These are phyloP conservation scores for Tylopilus subfusipes DNA, from an alignment of 768 basidiomycete species.

Conservation along the genomic window DNA sequence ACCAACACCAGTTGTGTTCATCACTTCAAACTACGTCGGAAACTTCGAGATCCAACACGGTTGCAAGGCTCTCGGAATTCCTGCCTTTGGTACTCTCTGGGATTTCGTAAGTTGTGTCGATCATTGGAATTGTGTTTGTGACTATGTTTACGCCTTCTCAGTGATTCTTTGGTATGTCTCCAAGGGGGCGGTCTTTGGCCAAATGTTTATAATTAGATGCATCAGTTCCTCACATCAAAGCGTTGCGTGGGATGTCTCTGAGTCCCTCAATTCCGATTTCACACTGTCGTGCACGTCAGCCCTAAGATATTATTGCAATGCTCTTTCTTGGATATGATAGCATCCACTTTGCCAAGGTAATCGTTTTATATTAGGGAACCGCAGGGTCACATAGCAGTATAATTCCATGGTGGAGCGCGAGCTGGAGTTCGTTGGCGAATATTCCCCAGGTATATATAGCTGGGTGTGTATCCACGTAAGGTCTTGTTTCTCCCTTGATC, in stretches of 20 bases:
- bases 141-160: conserved; percentile 7
- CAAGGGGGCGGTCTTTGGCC: neutral
- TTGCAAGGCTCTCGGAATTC: conserved; percentile 66
- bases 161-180: conserved; percentile 18
- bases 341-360: conserved; percentile 1
- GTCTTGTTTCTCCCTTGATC: neutral
- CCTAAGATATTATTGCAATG: neutral
- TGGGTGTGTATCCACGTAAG: neutral
- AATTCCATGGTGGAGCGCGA: neutral
- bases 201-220: neutral
- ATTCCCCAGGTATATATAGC: neutral
- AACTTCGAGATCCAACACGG: conserved; percentile 79
- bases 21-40: conserved; percentile 79
- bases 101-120: conserved; percentile 47
- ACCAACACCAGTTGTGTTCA: conserved; percentile 65
- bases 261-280: neutral
- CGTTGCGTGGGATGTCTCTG: conserved; percentile 3
- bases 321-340: conserved; percentile 2
- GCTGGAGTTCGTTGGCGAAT: conserved; percentile 10
- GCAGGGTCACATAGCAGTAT: conserved; percentile 4
- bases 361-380: neutral
- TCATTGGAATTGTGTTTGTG: neutral
- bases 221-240: conserved; percentile 4
- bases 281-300: conserved; percentile 5
- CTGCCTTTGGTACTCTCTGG: conserved; percentile 68